Conservation (phyloP, 2,329 filamentous ascomycete genomes). For the Diaporthe eres region DNA sequence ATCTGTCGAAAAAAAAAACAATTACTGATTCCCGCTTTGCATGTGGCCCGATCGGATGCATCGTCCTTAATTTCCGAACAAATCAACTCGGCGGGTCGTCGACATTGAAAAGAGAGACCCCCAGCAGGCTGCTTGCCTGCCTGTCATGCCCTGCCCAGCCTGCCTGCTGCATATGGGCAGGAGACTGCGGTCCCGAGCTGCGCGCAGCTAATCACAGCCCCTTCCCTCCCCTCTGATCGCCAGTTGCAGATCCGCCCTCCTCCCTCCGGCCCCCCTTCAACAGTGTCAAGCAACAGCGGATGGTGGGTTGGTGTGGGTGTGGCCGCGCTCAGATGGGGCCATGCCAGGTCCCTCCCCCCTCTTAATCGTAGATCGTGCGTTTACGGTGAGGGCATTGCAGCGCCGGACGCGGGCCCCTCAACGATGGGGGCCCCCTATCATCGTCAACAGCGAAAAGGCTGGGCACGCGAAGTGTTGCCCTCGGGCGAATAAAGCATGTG, state of each 20-base stretch:
- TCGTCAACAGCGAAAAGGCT: background rate
- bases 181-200: conserved; percentile 14
- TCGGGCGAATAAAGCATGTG: background rate
- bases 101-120: background rate
- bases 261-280: background rate
- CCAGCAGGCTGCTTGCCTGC: background rate
- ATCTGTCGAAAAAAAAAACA: background rate
- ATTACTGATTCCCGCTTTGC: conserved; percentile 9
- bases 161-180: conserved; percentile 9
- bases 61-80: conserved; percentile 16
- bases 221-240: background rate
- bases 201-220: conserved; percentile 10
- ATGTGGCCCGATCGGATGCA: conserved; percentile 26
- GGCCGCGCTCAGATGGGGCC: background rate
- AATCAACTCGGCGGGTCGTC: conserved; percentile 13
- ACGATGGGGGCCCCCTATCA: conserved; percentile 13
- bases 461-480: conserved; percentile 31
- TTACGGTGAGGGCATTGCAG: background rate
- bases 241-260: conserved; percentile 1
- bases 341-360: background rate
- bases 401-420: background rate
- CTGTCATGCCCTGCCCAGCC: background rate
- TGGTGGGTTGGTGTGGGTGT: background rate
- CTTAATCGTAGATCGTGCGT: background rate
- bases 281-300: background rate